These are phyloP conservation scores for Chalciporus piperatus DNA, from an alignment of 768 basidiomycete genomes.

Conservation along the genomic window DNA sequence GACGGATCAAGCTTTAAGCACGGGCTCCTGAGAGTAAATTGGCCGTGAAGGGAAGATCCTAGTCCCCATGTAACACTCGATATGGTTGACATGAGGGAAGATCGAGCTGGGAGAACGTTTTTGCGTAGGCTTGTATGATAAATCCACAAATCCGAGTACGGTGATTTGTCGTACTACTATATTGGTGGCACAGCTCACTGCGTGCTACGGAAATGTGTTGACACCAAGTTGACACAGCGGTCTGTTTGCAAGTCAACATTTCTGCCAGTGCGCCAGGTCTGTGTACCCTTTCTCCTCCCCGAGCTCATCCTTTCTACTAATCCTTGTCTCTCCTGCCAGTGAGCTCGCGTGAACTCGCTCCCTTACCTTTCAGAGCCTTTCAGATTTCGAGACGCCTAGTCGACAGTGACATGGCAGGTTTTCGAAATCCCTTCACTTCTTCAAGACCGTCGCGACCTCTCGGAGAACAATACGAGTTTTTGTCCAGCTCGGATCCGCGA, in stretches of 20 bases:
- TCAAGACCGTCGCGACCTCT: slow-evolving; percentile 13
- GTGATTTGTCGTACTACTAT: not conserved
- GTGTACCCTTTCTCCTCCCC: no score
- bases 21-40: slow-evolving; percentile 49
- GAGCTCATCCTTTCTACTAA: no score
- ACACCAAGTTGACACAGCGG: no score
- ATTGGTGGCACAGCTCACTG: no score
- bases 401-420: slow-evolving; percentile 16
- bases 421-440: slow-evolving; percentile 11
- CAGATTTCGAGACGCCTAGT: not conserved
- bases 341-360: not conserved
- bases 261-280: no score
- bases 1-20: slow-evolving; percentile 24
- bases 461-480: slow-evolving; percentile 44
- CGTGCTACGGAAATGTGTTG: no score
- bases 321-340: no score
- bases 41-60: no score
- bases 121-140: slow-evolving; percentile 18
- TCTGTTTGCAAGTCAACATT: no score
- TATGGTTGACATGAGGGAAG: no score
- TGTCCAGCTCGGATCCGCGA: slow-evolving; percentile 43
- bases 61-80: no score
- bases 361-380: slow-evolving; percentile 5
- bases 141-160: not conserved
- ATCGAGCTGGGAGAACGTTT: slow-evolving; percentile 72